phyloP scores from a whole-genome alignment of 176 grass and related monocot species.

The Leersia perrieri region DNA sequence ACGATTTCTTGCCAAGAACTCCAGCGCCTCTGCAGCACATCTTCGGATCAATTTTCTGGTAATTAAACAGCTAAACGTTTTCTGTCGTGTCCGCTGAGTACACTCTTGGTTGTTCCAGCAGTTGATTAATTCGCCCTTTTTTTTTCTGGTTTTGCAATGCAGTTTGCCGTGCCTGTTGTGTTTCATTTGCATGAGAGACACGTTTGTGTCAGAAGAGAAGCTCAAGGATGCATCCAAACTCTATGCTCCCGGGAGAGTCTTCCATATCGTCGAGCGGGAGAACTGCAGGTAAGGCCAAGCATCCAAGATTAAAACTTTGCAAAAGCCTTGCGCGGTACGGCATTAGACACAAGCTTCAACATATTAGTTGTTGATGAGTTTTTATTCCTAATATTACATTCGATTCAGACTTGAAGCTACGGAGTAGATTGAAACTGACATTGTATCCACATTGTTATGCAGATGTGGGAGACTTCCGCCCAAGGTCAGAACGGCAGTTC shows the following conservation, averaged over 20 bases:
- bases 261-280: constrained; percentile 56
- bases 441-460: not conserved
- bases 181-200: constrained; percentile 51
- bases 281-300: constrained; percentile 40
- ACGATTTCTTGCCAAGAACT: constrained; percentile 63
- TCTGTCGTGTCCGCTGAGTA: not conserved
- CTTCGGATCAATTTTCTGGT: constrained; percentile 58
- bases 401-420: not conserved
- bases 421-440: not conserved
- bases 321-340: not conserved
- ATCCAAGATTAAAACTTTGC: not conserved
- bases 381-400: not conserved
- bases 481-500: constrained; percentile 42
- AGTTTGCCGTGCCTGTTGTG: constrained; percentile 58
- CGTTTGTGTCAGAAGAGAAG: constrained; percentile 39
- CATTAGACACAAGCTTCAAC: not conserved
- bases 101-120: not conserved
- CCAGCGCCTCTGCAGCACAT: constrained; percentile 51
- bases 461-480: constrained; percentile 55
- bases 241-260: constrained; percentile 50
- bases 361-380: not conserved
- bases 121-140: not conserved
- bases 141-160: not conserved
- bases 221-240: constrained; percentile 44
- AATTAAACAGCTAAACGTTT: not conserved